phyloP scores from a whole-genome alignment of 2,329 filamentous ascomycete species.

The Pyrenophora graminea region DNA sequence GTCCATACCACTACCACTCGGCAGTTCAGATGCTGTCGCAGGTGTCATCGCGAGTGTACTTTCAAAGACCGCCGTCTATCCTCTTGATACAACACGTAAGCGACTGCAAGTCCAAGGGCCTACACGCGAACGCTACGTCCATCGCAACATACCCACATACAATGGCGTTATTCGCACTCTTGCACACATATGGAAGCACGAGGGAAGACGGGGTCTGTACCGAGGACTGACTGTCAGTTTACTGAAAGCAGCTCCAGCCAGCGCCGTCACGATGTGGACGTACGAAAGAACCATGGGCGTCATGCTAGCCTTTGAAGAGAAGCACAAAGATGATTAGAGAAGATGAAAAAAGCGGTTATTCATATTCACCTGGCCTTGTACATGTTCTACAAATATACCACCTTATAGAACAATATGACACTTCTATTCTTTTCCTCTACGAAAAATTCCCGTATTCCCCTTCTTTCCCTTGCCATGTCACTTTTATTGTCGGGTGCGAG shows the following conservation, averaged over 20 bases:
- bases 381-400: too few species aligned
- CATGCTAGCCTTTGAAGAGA: constrained; percentile 50
- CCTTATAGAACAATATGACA: too few species aligned
- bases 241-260: constrained; percentile 90
- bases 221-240: constrained; percentile 85
- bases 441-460: too few species aligned
- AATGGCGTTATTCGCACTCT: constrained; percentile 68
- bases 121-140: constrained; percentile 75
- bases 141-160: constrained; percentile 88
- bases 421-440: too few species aligned
- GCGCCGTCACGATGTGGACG: constrained; percentile 92
- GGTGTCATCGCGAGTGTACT: constrained; percentile 78
- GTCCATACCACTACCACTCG: constrained; percentile 66
- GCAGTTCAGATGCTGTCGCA: constrained; percentile 80
- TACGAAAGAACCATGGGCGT: constrained; percentile 76
- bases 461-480: too few species aligned
- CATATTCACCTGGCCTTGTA: too few species aligned
- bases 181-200: constrained; percentile 66
- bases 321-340: constrained; percentile 9
- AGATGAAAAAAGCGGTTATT: neutral
- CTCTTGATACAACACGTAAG: constrained; percentile 89
- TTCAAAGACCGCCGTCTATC: constrained; percentile 89
- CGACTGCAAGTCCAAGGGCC: constrained; percentile 94
- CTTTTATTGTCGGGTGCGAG: too few species aligned
- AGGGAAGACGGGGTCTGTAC: constrained; percentile 82